Percentiles rank a stretch among this genome's conserved stretches.
These are phyloP conservation scores for Arachis monticola DNA, from an alignment of 331 rosid genomes.

Conservation along the genomic window DNA sequence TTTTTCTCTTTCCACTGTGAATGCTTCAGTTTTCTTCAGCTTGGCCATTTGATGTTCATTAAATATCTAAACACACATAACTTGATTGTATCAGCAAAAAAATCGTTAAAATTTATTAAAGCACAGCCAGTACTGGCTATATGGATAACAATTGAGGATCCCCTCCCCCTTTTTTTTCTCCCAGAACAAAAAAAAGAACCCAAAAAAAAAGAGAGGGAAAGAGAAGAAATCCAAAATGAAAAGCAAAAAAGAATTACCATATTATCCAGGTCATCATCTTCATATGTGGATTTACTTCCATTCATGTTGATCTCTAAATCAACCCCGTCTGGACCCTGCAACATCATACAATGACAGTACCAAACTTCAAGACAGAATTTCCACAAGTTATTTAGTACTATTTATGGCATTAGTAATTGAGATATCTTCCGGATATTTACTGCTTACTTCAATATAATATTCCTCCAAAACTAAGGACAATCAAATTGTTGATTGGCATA, in stretches of 20 bases:
- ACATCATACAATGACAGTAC: constrained; percentile 36
- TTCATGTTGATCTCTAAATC: constrained; percentile 92
- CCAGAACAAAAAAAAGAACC: too few relatives aligned
- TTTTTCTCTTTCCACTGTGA: constrained; percentile 87
- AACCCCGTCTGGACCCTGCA: constrained; percentile 91
- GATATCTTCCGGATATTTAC: constrained; percentile 7
- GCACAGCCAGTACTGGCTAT: background rate
- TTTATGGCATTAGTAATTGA: background rate
- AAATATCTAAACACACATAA: constrained; percentile 59
- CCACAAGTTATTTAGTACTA: background rate
- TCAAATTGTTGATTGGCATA: background rate
- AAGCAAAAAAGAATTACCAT: constrained; percentile 59
- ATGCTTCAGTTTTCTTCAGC: constrained; percentile 85
- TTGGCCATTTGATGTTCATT: constrained; percentile 91
- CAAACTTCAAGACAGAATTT: constrained; percentile 30
- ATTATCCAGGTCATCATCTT: constrained; percentile 88
- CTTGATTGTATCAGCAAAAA: constrained; percentile 34
- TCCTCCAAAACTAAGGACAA: constrained; percentile 29
- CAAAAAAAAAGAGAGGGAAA: background rate
- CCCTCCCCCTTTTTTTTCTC: too few relatives aligned
- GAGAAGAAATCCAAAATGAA: constrained; percentile 10
- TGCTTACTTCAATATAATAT: constrained; percentile 23
- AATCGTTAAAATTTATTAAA: constrained; percentile 19
- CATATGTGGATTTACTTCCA: constrained; percentile 71
- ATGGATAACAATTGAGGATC: background rate